phyloP scores from a whole-genome alignment of 1,139 yeast genomes.

The Suhomyces guaymorum region DNA sequence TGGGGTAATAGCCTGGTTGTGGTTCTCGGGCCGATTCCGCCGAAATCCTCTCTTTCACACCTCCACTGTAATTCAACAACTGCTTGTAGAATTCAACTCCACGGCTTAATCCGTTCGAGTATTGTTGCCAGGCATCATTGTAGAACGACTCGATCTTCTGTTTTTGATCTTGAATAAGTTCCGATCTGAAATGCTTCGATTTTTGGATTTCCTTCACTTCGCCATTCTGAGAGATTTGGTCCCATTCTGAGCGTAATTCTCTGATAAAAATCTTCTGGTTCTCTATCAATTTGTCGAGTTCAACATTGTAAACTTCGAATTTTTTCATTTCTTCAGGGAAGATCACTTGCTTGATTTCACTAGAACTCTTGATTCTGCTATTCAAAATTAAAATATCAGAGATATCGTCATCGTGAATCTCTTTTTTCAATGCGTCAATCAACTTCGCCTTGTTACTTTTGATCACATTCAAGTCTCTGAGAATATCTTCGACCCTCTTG shows the following conservation, averaged over 20 bases:
- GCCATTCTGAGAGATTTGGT: slow-evolving; percentile 49
- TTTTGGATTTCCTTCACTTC: slow-evolving; percentile 40
- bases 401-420: slow-evolving; percentile 82
- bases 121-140: slow-evolving; percentile 56
- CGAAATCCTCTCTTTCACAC: slow-evolving; percentile 30
- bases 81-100: slow-evolving; percentile 67
- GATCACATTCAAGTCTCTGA: slow-evolving; percentile 46
- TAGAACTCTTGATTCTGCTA: slow-evolving; percentile 54
- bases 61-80: slow-evolving; percentile 46
- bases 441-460: slow-evolving; percentile 63
- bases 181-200: slow-evolving; percentile 33
- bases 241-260: slow-evolving; percentile 61
- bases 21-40: slow-evolving; percentile 3
- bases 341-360: slow-evolving; percentile 57
- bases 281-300: slow-evolving; percentile 66
- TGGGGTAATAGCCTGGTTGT: background rate
- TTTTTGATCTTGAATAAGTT: slow-evolving; percentile 17
- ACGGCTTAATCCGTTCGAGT: slow-evolving; percentile 56
- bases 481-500: slow-evolving; percentile 45
- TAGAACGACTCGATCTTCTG: slow-evolving; percentile 46
- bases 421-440: slow-evolving; percentile 64
- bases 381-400: slow-evolving; percentile 74
- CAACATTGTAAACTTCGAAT: slow-evolving; percentile 66
- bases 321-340: slow-evolving; percentile 78
- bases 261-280: slow-evolving; percentile 61